Conservation (phyloP, 257 asterid species). For the Echites panduratus region DNA sequence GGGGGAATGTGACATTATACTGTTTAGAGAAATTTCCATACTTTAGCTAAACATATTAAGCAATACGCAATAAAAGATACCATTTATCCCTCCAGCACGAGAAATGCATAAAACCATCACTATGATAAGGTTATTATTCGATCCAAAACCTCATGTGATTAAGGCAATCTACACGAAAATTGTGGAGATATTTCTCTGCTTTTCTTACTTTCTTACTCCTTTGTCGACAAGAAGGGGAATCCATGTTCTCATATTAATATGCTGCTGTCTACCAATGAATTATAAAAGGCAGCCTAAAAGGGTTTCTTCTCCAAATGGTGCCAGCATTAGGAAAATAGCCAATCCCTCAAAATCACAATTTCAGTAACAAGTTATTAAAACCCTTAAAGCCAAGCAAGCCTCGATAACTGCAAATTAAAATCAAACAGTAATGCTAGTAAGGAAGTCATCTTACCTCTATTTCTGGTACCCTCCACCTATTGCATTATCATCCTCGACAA, state of each 20-base stretch:
- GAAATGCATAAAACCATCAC: background rate
- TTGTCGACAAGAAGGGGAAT: background rate
- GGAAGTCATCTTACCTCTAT: slow-evolving; percentile 27
- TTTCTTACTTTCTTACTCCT: background rate
- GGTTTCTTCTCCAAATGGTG: background rate
- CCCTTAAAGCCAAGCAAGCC: too few relatives aligned
- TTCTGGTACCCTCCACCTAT: slow-evolving; percentile 79
- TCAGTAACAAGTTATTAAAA: too few relatives aligned
- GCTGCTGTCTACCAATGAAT: background rate
- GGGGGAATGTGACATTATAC: background rate
- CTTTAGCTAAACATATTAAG: background rate
- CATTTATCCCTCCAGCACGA: background rate
- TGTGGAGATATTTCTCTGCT: background rate
- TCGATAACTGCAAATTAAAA: background rate
- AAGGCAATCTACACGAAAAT: background rate
- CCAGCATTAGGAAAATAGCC: background rate
- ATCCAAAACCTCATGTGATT: background rate
- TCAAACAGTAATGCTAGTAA: background rate
- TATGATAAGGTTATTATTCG: background rate
- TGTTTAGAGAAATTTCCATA: background rate
- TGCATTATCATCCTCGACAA: slow-evolving; percentile 58
- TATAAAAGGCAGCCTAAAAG: background rate
- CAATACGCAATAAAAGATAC: background rate
- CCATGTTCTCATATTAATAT: background rate
- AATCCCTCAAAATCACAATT: background rate